Base-by-base conservation (phyloP, 441 rosid genomes). In the Capsella rubella region DNA sequence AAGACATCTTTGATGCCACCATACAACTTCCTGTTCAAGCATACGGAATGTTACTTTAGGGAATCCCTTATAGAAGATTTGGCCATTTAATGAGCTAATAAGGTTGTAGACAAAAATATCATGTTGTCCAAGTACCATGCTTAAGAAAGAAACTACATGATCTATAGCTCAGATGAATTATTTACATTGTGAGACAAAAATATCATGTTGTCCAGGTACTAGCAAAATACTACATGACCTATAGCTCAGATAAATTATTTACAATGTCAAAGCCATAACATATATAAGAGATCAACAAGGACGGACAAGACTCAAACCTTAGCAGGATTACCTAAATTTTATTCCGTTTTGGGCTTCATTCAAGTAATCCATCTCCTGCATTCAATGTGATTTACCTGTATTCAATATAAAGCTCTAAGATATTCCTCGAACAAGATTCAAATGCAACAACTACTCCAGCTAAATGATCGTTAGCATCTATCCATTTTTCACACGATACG, bases 351-450 rank as follows among this genome's bases (percentile, higher is more conserved):
- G 84, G 13, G 97, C 97, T 87, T 95, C 99, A 71, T 85, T 92
- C 76, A 76, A 76, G 82, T 95, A 95, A 83, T 95, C 96, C 94
- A 95, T 87, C 99, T 95, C 99, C 99, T 95, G 97, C 97, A 95
- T 92, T 90, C 91, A 95, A 95, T 86, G 87, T 84, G 97, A 95
- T 89, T 86, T 84, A 85, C 97, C 97, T 92, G 97, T 92, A 89
- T 89, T 95, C 99, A 92, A 90, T 92, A 87, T 81, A 82, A 90
- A 95, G 87, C 83, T 81, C 94, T 90, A 95, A 92, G 97, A 84
- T 82, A 86, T 82, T 87, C 88, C 81, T 78, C 79, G 78, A 80
- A 73, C 50, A 76, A 71, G 15, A 78, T 25, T 61, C 37, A 18
- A 31, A 43, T 59, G 77, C 64, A 77, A 42, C 63, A 65, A 61